These are phyloP conservation scores for Diophrys appendiculata DNA, from an alignment of 73 alveolate genomes.

Conservation along the genomic window DNA sequence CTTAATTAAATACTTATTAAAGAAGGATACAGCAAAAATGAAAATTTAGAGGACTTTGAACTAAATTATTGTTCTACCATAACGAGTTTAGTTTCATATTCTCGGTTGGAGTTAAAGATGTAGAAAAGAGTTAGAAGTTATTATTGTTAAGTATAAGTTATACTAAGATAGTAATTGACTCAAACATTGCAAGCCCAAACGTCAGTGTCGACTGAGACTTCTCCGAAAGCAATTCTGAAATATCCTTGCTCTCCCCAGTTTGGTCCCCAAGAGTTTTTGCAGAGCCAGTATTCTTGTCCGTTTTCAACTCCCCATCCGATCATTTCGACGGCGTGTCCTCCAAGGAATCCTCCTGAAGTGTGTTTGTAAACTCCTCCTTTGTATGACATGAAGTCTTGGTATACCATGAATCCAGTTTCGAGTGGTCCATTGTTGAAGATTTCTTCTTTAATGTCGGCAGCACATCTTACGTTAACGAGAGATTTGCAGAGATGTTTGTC, in stretches of 20 bases:
- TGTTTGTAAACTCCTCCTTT: conserved; percentile 73
- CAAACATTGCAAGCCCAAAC: conserved; percentile 13
- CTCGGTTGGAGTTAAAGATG: too few relatives aligned
- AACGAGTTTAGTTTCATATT: too few relatives aligned
- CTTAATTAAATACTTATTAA: too few relatives aligned
- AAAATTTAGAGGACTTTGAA: too few relatives aligned
- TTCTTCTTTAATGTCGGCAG: conserved; percentile 49
- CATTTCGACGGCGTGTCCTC: conserved; percentile 83
- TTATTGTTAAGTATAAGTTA: too few relatives aligned
- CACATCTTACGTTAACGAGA: conserved; percentile 8
- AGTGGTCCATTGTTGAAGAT: conserved; percentile 70
- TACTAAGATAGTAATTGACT: too few relatives aligned
- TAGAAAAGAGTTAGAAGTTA: too few relatives aligned
- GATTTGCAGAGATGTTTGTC: neutral
- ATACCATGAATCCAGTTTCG: conserved; percentile 74
- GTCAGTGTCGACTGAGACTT: conserved; percentile 18
- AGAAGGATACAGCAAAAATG: too few relatives aligned
- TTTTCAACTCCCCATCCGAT: conserved; percentile 84
- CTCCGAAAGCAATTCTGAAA: conserved; percentile 65
- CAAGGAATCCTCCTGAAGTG: conserved; percentile 59
- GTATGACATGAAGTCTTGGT: conserved; percentile 87
- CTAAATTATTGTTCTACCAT: too few relatives aligned
- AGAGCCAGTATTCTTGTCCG: conserved; percentile 76
- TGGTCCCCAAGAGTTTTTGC: conserved; percentile 80
- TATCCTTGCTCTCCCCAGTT: conserved; percentile 88